phyloP scores from a whole-genome alignment of 164 flowering plant species.

The Protea cynaroides region DNA sequence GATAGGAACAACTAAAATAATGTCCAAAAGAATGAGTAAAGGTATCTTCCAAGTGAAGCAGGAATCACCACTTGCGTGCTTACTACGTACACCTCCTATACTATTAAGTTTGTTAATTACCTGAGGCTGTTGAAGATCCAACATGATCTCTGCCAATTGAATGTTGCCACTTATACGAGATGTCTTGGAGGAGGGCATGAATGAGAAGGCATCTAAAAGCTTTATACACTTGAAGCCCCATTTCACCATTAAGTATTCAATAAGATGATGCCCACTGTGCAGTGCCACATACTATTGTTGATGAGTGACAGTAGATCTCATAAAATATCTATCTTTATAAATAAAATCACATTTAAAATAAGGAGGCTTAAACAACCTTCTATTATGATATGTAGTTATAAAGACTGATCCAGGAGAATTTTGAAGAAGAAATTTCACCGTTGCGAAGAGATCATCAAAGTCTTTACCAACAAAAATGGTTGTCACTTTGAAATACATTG shows the following conservation, averaged over 20 bases:
- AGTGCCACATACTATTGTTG: background rate
- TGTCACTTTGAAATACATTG: background rate
- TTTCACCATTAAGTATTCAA: slow-evolving; percentile 87
- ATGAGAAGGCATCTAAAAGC: slow-evolving; percentile 78
- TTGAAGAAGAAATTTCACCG: slow-evolving; percentile 75
- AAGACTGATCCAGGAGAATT: slow-evolving; percentile 70
- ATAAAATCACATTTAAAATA: background rate
- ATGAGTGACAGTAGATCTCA: background rate
- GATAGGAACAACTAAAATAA: too few relatives aligned
- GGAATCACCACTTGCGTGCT: background rate
- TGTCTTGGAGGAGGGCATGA: slow-evolving; percentile 69
- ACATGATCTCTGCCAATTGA: slow-evolving; percentile 70
- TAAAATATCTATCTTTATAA: background rate
- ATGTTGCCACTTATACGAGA: slow-evolving; percentile 61
- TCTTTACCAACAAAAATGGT: slow-evolving; percentile 36
- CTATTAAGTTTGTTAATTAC: background rate
- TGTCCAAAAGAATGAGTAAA: too few relatives aligned
- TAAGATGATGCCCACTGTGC: slow-evolving; percentile 88
- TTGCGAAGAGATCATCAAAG: slow-evolving; percentile 89
- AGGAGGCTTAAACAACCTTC: slow-evolving; percentile 46
- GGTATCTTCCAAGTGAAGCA: too few relatives aligned
- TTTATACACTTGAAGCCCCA: slow-evolving; percentile 87
- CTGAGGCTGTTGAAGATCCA: slow-evolving; percentile 11
- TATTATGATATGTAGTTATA: slow-evolving; percentile 79
- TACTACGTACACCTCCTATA: background rate